Evolutionary conservation across 805 yeast genomes (phyloP), one percentile per base, ranked within the genome.

Genomic region (Candida xyloterini): DNA sequence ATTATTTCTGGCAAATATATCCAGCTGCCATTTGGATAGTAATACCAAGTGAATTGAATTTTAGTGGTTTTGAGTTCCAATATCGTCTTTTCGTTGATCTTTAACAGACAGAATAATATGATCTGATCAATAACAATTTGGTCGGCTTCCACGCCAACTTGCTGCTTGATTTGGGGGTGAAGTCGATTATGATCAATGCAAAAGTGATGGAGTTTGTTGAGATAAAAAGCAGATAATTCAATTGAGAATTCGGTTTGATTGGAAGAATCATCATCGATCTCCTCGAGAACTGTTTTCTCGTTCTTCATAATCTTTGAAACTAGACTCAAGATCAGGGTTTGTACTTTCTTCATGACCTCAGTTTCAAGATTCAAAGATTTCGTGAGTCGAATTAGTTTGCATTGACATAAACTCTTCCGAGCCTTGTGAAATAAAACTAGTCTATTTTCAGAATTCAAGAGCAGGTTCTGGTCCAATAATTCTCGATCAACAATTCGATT

Each of bases 361-460:
- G 52, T 38, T 8, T 48, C 44, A 21, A 62, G 52, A 15, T 46
- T 48, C 13, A 47, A 37, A 3, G 53, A 45, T 32, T 49, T 53
- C 7, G 62, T 44, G 28, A 53, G 52, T 2, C 42, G 30, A 0
- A 62, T 46, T 3, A 64, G 37, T 6, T 51, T 49, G 4, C 26
- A 15, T 9, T 31, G 36, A 10, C 53, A 50, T 7, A 64, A 35
- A 5, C 36, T 34, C 30, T 55, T 59, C 16, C 65, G 43, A 2
- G 57, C 44, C 1, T 39, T 38, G 27, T 60, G 61, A 40, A 64
- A 61, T n/a, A 52, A 42, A 10, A 42, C 45, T 32, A 52, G 48
- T 1, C 25, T n/a, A 15, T 18, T 20, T 10, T 10, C 25, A 20
- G 33, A 15, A 5, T n/a, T 15, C 15, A 30, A 7, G 3, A 3